Percentiles rank a stretch among this genome's conserved stretches.
These are phyloP conservation scores for Lycium barbarum DNA, from an alignment of 257 asterid genomes.

Conservation along the genomic window DNA sequence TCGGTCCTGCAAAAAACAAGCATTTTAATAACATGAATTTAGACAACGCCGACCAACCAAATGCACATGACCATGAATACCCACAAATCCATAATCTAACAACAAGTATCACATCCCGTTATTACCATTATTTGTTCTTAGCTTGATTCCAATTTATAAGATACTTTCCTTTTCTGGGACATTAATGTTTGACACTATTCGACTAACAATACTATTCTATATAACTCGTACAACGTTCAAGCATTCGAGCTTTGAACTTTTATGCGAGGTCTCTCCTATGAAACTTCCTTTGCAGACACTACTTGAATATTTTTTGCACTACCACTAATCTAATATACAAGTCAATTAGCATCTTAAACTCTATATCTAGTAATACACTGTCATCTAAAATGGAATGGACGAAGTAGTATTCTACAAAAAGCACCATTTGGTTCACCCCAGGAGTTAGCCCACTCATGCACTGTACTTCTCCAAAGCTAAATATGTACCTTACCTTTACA, in stretches of 20 bases:
- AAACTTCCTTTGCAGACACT: neutral
- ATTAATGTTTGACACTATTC: neutral
- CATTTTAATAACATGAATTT: neutral
- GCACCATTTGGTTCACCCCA: neutral
- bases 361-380: neutral
- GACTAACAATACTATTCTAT: neutral
- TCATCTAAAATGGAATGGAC: neutral
- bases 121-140: neutral
- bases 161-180: neutral
- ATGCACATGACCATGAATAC: neutral
- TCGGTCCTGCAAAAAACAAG: slow-evolving; percentile 57
- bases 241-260: neutral
- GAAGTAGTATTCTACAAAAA: neutral
- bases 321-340: neutral
- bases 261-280: neutral
- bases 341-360: neutral
- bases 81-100: neutral
- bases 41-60: neutral
- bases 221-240: neutral
- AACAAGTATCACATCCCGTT: neutral
- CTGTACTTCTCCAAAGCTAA: neutral
- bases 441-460: neutral
- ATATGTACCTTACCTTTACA: neutral
- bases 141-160: neutral
- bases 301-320: neutral